Evolutionary conservation across 768 basidiomycete species (phyloP).

Genomic region (Psilocybe cubensis): DNA sequence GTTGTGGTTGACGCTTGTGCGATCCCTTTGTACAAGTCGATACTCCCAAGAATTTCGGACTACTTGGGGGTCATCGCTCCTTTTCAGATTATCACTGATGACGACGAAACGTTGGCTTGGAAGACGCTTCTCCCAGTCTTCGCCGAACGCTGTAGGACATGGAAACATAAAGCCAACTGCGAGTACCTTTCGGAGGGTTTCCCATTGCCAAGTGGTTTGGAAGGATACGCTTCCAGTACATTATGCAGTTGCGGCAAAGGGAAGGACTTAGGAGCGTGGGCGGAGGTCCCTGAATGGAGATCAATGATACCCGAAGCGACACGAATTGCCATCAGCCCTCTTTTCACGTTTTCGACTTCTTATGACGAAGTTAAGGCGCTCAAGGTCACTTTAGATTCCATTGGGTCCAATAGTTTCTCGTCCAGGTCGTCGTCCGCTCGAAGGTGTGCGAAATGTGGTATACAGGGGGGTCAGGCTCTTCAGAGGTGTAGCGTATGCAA

Average conservation of each 20-base stretch:
- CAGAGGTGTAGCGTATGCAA: slow-evolving; percentile 38
- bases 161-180: slow-evolving; percentile 52
- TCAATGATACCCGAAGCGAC: slow-evolving; percentile 46
- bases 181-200: slow-evolving; percentile 43
- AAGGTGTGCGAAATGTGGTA: slow-evolving; percentile 13
- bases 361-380: neutral
- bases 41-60: slow-evolving; percentile 20
- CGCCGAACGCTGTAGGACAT: slow-evolving; percentile 56
- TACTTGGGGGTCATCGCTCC: slow-evolving; percentile 15
- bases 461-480: slow-evolving; percentile 25
- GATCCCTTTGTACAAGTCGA: slow-evolving; percentile 34
- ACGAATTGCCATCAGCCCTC: slow-evolving; percentile 52
- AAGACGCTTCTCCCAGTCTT: slow-evolving; percentile 52
- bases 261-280: slow-evolving; percentile 44
- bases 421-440: too few species aligned
- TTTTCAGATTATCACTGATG: slow-evolving; percentile 18
- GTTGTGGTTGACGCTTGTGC: slow-evolving; percentile 54
- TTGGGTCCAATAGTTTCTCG: too few species aligned
- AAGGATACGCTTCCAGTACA: slow-evolving; percentile 38
- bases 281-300: slow-evolving; percentile 35
- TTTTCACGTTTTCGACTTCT: slow-evolving; percentile 51
- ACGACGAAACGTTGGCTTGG: slow-evolving; percentile 48
- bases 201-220: slow-evolving; percentile 42
- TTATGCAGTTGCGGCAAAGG: slow-evolving; percentile 60
- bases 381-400: too few species aligned